Conservation (phyloP, 345 rosid species). For the Isatis tinctoria region DNA sequence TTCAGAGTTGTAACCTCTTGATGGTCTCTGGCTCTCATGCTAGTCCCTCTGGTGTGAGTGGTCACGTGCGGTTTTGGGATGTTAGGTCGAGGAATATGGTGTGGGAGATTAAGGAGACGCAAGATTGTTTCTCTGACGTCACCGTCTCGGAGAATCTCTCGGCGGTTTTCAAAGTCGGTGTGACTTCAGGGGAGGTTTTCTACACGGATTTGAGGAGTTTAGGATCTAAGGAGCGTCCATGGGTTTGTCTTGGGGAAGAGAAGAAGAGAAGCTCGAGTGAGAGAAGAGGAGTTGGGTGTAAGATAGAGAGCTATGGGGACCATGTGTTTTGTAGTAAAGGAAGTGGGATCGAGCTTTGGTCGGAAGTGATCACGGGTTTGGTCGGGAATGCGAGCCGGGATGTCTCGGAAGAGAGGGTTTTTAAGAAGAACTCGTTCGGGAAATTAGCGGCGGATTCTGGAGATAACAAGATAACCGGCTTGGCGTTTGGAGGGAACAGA, state of each 20-base stretch:
- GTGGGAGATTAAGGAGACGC: slow-evolving; percentile 73
- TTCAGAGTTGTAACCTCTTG: slow-evolving; percentile 48
- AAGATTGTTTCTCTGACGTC: slow-evolving; percentile 83
- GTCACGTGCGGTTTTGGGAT: slow-evolving; percentile 77
- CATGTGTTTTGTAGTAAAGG: slow-evolving; percentile 78
- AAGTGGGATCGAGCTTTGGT: slow-evolving; percentile 70
- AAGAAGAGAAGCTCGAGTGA: slow-evolving; percentile 46
- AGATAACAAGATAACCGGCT: slow-evolving; percentile 52
- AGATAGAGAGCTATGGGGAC: slow-evolving; percentile 71
- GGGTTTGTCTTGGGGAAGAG: slow-evolving; percentile 73
- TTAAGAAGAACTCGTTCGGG: slow-evolving; percentile 68
- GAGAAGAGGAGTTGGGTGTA: slow-evolving; percentile 76
- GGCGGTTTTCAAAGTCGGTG: slow-evolving; percentile 70
- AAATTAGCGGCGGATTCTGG: slow-evolving; percentile 46
- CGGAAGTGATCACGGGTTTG: slow-evolving; percentile 61
- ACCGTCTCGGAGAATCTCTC: slow-evolving; percentile 66
- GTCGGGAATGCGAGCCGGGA: slow-evolving; percentile 34
- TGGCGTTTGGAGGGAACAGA: slow-evolving; percentile 83
- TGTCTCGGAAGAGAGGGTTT: slow-evolving; percentile 46
- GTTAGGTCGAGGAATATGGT: slow-evolving; percentile 64
- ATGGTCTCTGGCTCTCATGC: slow-evolving; percentile 92
- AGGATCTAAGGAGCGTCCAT: slow-evolving; percentile 39
- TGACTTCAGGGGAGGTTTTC: slow-evolving; percentile 67
- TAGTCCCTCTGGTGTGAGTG: slow-evolving; percentile 73
- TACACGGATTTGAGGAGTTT: slow-evolving; percentile 62